Evolutionary conservation across 805 yeast species (phyloP).

Genomic region (Candida nonsorbophila): DNA sequence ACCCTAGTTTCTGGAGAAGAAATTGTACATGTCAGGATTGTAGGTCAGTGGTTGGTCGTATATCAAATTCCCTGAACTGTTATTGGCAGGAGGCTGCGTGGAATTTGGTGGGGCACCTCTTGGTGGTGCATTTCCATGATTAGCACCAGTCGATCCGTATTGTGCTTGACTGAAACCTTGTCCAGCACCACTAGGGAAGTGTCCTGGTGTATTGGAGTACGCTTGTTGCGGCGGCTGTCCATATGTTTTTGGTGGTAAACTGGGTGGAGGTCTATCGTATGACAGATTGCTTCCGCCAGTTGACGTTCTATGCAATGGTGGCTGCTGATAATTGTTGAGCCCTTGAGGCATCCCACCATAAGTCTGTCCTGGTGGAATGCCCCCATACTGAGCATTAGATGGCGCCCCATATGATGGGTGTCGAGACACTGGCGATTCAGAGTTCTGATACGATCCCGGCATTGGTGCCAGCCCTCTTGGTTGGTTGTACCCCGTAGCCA

Average conservation of each 20-base stretch:
- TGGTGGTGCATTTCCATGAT: too few relatives aligned
- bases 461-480: too few relatives aligned
- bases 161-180: too few relatives aligned
- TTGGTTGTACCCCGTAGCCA: not conserved
- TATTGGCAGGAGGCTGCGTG: too few relatives aligned
- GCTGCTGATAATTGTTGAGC: too few relatives aligned
- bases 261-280: slow-evolving; percentile 7
- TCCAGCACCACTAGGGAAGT: too few relatives aligned
- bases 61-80: slow-evolving; percentile 11
- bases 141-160: too few relatives aligned
- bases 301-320: slow-evolving; percentile 2
- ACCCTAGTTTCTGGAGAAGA: slow-evolving; percentile 21
- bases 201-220: not conserved
- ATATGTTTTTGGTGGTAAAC: slow-evolving; percentile 5
- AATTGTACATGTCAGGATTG: slow-evolving; percentile 42
- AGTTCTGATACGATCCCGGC: too few relatives aligned
- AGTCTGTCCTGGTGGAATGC: slow-evolving; percentile 1
- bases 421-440: too few relatives aligned
- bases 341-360: too few relatives aligned
- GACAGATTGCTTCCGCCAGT: slow-evolving; percentile 3
- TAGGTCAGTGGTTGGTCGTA: slow-evolving; percentile 40
- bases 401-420: too few relatives aligned
- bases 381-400: too few relatives aligned
- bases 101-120: not conserved
- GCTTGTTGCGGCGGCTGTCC: not conserved